These are phyloP conservation scores for Skeletonema marinoi DNA, from an alignment of 108 stramenopile genomes.

Conservation along the genomic window DNA sequence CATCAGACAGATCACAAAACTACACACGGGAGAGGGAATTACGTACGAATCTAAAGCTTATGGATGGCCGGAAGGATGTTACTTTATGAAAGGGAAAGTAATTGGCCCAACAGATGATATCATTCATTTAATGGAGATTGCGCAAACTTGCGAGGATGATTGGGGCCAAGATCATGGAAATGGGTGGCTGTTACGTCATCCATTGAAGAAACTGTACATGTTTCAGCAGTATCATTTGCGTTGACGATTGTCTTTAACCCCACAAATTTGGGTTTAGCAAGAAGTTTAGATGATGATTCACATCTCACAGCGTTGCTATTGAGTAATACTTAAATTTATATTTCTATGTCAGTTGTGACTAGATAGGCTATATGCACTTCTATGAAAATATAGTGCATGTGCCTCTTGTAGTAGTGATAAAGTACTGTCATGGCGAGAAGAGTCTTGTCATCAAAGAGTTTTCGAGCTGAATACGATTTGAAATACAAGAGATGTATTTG, in stretches of 20 bases:
- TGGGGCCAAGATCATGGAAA: constrained; percentile 80
- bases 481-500: too few species aligned
- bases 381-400: too few species aligned
- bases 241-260: not conserved
- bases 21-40: constrained; percentile 64
- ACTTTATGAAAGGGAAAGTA: constrained; percentile 54
- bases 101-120: constrained; percentile 60
- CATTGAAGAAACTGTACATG: constrained; percentile 68
- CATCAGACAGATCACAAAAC: constrained; percentile 62
- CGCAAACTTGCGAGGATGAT: constrained; percentile 55
- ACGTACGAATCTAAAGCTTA: constrained; percentile 61
- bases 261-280: not conserved
- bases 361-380: too few species aligned
- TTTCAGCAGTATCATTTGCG: constrained; percentile 72
- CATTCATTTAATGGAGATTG: constrained; percentile 41
- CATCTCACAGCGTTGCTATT: not conserved
- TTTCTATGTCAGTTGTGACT: too few species aligned
- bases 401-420: too few species aligned
- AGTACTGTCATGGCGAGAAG: too few species aligned
- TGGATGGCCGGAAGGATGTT: constrained; percentile 60
- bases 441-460: too few species aligned
- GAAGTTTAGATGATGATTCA: not conserved
- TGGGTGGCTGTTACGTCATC: constrained; percentile 77
- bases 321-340: too few species aligned
- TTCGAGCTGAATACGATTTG: too few species aligned